These are phyloP conservation scores for Bacidia rubella DNA, from an alignment of 495 filamentous ascomycete genomes.

Conservation along the genomic window DNA sequence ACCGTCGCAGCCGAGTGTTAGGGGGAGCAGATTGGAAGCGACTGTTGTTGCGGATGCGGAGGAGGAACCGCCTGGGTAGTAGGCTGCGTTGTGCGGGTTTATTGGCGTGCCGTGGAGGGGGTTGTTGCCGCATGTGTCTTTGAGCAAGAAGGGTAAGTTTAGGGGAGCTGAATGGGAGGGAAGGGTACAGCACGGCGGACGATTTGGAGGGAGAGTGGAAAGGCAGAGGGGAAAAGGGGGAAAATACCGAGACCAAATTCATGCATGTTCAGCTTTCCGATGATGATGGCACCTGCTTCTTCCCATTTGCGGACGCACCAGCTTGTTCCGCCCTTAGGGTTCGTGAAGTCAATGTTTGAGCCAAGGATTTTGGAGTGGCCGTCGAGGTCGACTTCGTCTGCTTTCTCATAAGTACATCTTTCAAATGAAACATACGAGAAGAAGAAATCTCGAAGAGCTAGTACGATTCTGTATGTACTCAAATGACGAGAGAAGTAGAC, in stretches of 20 bases:
- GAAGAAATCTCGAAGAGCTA: no score
- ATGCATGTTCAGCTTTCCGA: conserved; percentile 88
- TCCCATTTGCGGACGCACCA: conserved; percentile 68
- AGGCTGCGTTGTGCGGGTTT: conserved; percentile 68
- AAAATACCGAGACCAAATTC: conserved; percentile 60
- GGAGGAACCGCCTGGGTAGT: conserved; percentile 78
- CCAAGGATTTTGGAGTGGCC: conserved; percentile 59
- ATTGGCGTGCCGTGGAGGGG: conserved; percentile 64
- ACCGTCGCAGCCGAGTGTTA: conserved; percentile 74
- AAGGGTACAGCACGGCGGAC: no score
- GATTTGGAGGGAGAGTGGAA: background rate
- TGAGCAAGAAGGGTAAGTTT: no score
- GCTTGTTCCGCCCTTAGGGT: conserved; percentile 38
- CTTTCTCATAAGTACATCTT: background rate
- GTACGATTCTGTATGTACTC: no score
- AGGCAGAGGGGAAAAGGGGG: background rate
- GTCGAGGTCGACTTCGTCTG: conserved; percentile 62
- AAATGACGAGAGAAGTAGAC: background rate
- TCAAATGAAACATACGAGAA: no score
- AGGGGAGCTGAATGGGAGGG: background rate
- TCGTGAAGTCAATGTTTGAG: conserved; percentile 41
- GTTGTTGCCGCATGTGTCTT: conserved; percentile 75
- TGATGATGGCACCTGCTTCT: conserved; percentile 65
- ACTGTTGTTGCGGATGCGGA: conserved; percentile 74
- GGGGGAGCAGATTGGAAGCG: conserved; percentile 59